Evolutionary conservation across 352 stramenopile species (phyloP).

Genomic region (Globisporangium nunn): DNA sequence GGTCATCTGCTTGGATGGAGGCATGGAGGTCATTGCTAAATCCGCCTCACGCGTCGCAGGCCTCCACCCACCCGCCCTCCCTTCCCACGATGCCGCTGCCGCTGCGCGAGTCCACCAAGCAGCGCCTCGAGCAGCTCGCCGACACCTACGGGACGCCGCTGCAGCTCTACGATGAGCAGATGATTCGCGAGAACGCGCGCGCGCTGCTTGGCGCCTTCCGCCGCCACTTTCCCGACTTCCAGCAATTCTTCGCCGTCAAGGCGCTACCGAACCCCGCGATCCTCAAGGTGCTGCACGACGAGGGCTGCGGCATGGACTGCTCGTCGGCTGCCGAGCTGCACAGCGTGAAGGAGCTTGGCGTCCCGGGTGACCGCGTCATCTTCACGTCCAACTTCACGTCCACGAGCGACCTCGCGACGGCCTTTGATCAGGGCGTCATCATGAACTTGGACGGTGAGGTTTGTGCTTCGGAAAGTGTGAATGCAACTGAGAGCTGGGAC

Average conservation of each 20-base stretch:
- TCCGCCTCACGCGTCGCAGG: neutral
- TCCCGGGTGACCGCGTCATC: constrained; percentile 73
- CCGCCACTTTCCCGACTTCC: constrained; percentile 72
- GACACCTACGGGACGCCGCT: constrained; percentile 78
- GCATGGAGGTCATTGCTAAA: neutral
- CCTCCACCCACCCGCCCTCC: too few relatives aligned
- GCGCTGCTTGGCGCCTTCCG: constrained; percentile 66
- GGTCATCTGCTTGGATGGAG: neutral
- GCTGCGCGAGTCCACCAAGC: constrained; percentile 28
- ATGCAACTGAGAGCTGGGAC: neutral
- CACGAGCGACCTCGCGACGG: constrained; percentile 57
- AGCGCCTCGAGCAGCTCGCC: constrained; percentile 60
- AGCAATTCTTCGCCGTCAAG: constrained; percentile 89
- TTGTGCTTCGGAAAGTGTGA: neutral
- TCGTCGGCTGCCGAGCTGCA: constrained; percentile 81
- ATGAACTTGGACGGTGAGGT: constrained; percentile 62
- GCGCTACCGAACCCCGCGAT: constrained; percentile 86
- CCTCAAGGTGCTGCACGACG: constrained; percentile 72
- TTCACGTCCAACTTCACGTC: constrained; percentile 90
- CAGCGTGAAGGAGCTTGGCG: constrained; percentile 66
- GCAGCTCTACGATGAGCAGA: constrained; percentile 85
- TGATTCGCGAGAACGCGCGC: constrained; percentile 77
- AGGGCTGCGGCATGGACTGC: constrained; percentile 87
- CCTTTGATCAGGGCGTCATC: constrained; percentile 79
- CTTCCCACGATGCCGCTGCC: constrained; percentile 38